Evolutionary conservation across 179 eudicot genomes (phyloP).

Genomic region (Pouteria campechiana): DNA sequence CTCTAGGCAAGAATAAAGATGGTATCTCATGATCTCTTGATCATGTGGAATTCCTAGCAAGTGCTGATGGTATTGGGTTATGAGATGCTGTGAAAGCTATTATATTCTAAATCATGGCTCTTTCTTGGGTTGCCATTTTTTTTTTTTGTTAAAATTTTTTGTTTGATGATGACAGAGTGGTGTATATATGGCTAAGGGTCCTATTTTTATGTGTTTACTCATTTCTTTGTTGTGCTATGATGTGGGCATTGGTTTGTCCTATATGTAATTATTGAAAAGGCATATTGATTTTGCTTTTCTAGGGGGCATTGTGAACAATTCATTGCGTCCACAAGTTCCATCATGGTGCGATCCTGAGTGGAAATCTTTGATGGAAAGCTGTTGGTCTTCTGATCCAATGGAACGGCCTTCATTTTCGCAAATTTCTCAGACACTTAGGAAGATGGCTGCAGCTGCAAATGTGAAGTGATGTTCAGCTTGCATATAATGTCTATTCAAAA

Average conservation of each 20-base stretch:
- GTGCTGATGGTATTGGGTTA: too few relatives aligned
- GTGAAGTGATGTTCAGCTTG: conserved; percentile 36
- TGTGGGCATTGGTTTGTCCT: too few relatives aligned
- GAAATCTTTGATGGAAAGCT: conserved; percentile 87
- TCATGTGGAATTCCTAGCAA: too few relatives aligned
- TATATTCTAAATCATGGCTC: too few relatives aligned
- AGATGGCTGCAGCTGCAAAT: conserved; percentile 91
- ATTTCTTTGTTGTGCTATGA: conserved; percentile 1
- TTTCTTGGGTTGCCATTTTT: too few relatives aligned
- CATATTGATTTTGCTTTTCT: not conserved
- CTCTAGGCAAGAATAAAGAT: too few relatives aligned
- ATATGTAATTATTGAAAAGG: too few relatives aligned
- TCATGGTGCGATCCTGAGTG: conserved; percentile 99
- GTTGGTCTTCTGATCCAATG: conserved; percentile 82
- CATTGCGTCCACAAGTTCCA: conserved; percentile 80
- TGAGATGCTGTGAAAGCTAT: too few relatives aligned
- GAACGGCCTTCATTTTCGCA: conserved; percentile 82
- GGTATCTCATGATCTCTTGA: too few relatives aligned
- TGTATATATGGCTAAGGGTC: not conserved
- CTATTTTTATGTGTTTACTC: not conserved
- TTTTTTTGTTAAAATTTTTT: too few relatives aligned
- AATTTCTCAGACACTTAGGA: conserved; percentile 79
- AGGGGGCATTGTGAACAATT: conserved; percentile 92
- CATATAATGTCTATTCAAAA: too few relatives aligned
- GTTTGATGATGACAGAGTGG: not conserved